phyloP scores from a whole-genome alignment of 345 rosid genomes.

The Streptanthus diversifolius region DNA sequence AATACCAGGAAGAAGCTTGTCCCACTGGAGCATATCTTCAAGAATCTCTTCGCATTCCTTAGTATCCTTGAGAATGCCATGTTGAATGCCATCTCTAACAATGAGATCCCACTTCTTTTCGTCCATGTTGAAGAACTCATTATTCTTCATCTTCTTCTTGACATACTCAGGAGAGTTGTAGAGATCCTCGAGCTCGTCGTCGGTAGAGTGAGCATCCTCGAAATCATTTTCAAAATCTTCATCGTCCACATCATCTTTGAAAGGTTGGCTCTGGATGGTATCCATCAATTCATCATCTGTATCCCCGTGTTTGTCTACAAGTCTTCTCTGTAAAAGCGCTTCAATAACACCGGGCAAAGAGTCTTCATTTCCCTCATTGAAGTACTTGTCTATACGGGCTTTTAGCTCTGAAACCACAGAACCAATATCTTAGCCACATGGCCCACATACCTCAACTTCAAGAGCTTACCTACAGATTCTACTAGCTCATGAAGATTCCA shows the following conservation, averaged over 20 bases:
- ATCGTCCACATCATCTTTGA: slow-evolving; percentile 56
- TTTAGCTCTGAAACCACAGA: slow-evolving; percentile 56
- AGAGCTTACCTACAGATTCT: not conserved
- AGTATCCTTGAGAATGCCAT: slow-evolving; percentile 64
- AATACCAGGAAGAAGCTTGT: slow-evolving; percentile 64
- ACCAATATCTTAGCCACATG: not conserved
- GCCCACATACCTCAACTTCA: not conserved
- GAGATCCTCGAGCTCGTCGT: slow-evolving; percentile 71
- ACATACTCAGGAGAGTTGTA: slow-evolving; percentile 55
- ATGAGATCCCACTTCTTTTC: slow-evolving; percentile 83
- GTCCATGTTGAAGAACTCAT: slow-evolving; percentile 76
- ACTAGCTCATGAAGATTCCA: not conserved
- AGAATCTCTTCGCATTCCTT: slow-evolving; percentile 75
- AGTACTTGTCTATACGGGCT: slow-evolving; percentile 58
- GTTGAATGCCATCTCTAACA: slow-evolving; percentile 56
- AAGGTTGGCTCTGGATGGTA: slow-evolving; percentile 40
- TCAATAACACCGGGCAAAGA: slow-evolving; percentile 62
- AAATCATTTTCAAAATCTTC: slow-evolving; percentile 73
- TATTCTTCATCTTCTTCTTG: slow-evolving; percentile 47
- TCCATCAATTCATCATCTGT: slow-evolving; percentile 73
- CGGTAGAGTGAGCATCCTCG: slow-evolving; percentile 57
- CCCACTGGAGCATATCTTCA: slow-evolving; percentile 92
- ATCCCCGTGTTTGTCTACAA: slow-evolving; percentile 56
- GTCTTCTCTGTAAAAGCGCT: slow-evolving; percentile 57
- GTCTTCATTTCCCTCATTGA: slow-evolving; percentile 66